Evolutionary conservation across 805 yeast species (phyloP).

Genomic region (Candida maltosa): DNA sequence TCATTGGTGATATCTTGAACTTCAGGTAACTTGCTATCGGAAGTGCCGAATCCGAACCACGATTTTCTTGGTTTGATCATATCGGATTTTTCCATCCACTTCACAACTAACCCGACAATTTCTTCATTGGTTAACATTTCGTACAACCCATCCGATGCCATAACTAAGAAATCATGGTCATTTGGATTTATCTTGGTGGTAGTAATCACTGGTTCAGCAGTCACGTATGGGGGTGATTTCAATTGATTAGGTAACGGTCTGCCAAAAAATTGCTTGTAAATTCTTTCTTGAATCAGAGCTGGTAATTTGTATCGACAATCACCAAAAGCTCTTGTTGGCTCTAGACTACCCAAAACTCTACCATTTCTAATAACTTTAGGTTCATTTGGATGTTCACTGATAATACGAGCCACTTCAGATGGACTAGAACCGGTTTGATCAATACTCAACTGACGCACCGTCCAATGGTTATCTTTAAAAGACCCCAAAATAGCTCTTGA

Average conservation of each 20-base stretch:
- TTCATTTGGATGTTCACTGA: slow-evolving; percentile 89
- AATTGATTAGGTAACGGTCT: slow-evolving; percentile 69
- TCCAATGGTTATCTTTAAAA: slow-evolving; percentile 71
- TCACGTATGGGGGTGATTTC: slow-evolving; percentile 92
- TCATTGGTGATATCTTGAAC: slow-evolving; percentile 62
- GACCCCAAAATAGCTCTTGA: slow-evolving; percentile 89
- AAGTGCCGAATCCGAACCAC: slow-evolving; percentile 43
- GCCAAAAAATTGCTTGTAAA: slow-evolving; percentile 78
- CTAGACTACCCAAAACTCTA: slow-evolving; percentile 86
- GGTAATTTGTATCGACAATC: slow-evolving; percentile 92
- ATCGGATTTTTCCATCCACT: slow-evolving; percentile 82
- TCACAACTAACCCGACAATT: slow-evolving; percentile 85
- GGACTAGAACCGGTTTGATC: slow-evolving; percentile 95
- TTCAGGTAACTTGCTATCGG: slow-evolving; percentile 53
- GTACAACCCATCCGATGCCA: slow-evolving; percentile 93
- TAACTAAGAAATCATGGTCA: slow-evolving; percentile 79
- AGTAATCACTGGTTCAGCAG: slow-evolving; percentile 92
- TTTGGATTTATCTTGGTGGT: slow-evolving; percentile 70
- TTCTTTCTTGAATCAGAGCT: slow-evolving; percentile 66
- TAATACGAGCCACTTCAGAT: slow-evolving; percentile 78
- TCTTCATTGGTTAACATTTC: slow-evolving; percentile 92
- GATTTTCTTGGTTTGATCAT: slow-evolving; percentile 51
- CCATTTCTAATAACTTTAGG: slow-evolving; percentile 81
- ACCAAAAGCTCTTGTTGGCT: slow-evolving; percentile 96
- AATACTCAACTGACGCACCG: slow-evolving; percentile 77